phyloP scores from a whole-genome alignment of 208 protist genomes.

The Naegleria fowleri region DNA sequence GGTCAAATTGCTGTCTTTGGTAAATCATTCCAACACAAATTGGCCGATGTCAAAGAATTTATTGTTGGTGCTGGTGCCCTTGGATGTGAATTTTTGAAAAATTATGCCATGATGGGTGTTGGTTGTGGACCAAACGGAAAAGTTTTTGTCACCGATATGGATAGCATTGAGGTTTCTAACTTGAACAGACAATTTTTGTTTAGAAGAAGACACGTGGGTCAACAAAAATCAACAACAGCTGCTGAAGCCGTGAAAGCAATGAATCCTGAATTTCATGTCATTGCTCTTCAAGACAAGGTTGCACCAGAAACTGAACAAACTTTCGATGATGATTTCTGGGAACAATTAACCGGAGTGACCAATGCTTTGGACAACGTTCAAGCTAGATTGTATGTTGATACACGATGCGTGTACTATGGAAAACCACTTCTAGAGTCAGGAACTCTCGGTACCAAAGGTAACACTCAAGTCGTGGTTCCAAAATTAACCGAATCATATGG shows the following conservation, averaged over 20 bases:
- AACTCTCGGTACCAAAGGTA: constrained; percentile 97
- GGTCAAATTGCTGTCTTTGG: constrained; percentile 91
- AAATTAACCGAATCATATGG: constrained; percentile 96
- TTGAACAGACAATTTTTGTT: constrained; percentile 99
- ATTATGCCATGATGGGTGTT: constrained; percentile 95
- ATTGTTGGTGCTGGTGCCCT: constrained; percentile 96
- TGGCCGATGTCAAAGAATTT: constrained; percentile 75
- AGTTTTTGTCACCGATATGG: constrained; percentile 97
- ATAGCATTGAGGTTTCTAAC: constrained; percentile 98
- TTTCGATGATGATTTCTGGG: constrained; percentile 94
- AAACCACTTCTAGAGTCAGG: constrained; percentile 97
- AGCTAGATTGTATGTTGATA: constrained; percentile 91
- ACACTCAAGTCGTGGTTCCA: constrained; percentile 94
- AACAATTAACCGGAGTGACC: constrained; percentile 77
- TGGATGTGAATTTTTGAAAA: constrained; percentile 98
- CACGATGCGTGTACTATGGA: constrained; percentile 85
- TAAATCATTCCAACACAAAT: constrained; percentile 65
- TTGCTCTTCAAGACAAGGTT: constrained; percentile 74
- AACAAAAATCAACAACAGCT: constrained; percentile 88
- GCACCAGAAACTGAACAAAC: constrained; percentile 87
- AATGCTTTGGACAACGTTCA: constrained; percentile 99
- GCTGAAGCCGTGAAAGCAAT: constrained; percentile 78
- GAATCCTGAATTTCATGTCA: constrained; percentile 81
- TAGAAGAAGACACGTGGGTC: constrained; percentile 84
- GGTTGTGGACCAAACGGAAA: constrained; percentile 65